Evolutionary conservation across 2,329 filamentous ascomycete genomes (phyloP), one percentile per base, ranked within the genome.

Genomic region (Penicillium freii): DNA sequence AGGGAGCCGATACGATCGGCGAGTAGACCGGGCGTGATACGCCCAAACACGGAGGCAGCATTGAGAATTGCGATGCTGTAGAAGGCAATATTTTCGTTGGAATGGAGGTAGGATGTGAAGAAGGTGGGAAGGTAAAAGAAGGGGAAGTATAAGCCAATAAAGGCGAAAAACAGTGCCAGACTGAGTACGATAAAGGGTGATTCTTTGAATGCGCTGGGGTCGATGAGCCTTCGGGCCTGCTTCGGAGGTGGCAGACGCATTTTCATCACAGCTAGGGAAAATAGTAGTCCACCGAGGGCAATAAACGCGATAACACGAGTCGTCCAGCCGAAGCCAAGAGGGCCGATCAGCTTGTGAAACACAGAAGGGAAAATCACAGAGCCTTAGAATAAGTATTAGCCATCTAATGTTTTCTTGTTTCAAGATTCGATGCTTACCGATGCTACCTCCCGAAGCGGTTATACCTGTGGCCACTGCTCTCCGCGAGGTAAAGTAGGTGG

Each of bases 311-410:
- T 77, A 13, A 76, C 70, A 1, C 81, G 73, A 2, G 80, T 73
- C 0, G 80, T 74, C 81, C 81, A 83, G 11, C 71, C 74, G 50
- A 82, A 83, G 0, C 81, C 80, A 9, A 82, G 52, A 11, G 59
- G 58, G 4, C 65, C 70, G 51, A 78, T 72, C 4, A 82, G 72
- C 61, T 66, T 68, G 65, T 64, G 76, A 72, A 82, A 78, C 33
- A 82, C 71, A 21, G 83, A 64, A 2, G 79, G 78, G 56, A 79
- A 79, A 36, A 81, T 68, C 58, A 81, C 76, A 11, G 80, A 79
- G 13, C 71, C 71, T 56, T 65, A 11, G 38, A 7, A 31, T 9
- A 8, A n/a, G 43, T 51, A 49, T 34, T 23, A 42, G 39, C 39
- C 1, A 19, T 10, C 3, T 8, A 17, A 39, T 31, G 10, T 5